Evolutionary conservation across 78 protist species (phyloP), one percentile per base, ranked within the genome.

Genomic region (Dictyostelium purpureum): DNA sequence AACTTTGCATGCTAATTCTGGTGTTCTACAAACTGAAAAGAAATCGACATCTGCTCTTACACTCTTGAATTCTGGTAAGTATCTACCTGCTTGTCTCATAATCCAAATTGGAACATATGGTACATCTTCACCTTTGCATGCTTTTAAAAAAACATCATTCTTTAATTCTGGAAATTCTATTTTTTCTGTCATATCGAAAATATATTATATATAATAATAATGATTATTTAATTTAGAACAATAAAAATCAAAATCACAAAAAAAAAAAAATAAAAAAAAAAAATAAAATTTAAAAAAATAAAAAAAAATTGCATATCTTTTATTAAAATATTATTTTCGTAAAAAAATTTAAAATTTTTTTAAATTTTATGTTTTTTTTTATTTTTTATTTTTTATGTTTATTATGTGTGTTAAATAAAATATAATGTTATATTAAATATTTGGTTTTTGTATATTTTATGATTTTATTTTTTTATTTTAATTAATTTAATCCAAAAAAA

Each of bases 31-130:
- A 56, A 94, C 88, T n/a, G 81, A 79, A 74, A 97, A 97, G 75
- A 97, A 97, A 42, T 83, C 93, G 9, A 69, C 70, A 71, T 89
- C 88, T 43, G 92, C 88, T n/a, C 95, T 40, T 37, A 77, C 82
- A 16, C 28, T 51, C 31, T 57, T 74, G 26, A 81, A 92, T 57
- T 83, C 98, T 40, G 98, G 98, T 75, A 98, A 91, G 78, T 98
- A 97, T 16, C 99, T 54, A 24, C 99, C 99, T 0, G 99, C 99
- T 88, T 98, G 99, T 65, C 99, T 90, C 99, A 98, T 98, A 45
- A 95, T 94, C 99, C 99, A 98, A 69, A 98, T 98, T 2, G 99
- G 99, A 4, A 89, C 83, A 6, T 87, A 42, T 49, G 76, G 96
- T 10, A 78, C 94, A 1, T 45, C 35, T 51, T 96, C 97, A 67